These are phyloP conservation scores for Thermothelomyces thermophilus DNA, from an alignment of 2,329 filamentous ascomycete genomes.

Conservation along the genomic window DNA sequence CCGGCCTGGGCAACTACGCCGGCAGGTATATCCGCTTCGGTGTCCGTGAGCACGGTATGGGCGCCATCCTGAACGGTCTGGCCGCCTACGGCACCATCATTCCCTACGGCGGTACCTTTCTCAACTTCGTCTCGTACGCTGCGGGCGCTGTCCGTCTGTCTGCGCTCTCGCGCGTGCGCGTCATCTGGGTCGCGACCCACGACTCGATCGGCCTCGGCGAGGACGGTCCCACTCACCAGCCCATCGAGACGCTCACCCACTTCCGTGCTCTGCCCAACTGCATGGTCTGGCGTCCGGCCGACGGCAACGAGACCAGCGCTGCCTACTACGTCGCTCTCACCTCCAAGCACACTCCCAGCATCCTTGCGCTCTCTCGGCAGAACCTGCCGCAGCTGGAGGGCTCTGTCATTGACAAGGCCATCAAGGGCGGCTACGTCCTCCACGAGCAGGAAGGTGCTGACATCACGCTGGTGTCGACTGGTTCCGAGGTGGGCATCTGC, in stretches of 20 bases:
- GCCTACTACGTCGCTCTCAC: conserved; percentile 95
- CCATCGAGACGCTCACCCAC: conserved; percentile 95
- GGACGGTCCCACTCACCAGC: conserved; percentile 97
- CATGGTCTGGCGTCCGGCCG: conserved; percentile 98
- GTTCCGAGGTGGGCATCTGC: conserved; percentile 91
- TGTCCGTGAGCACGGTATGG: conserved; percentile 89
- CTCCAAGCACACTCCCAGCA: conserved; percentile 81
- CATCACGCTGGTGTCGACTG: conserved; percentile 87
- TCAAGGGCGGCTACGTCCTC: conserved; percentile 92
- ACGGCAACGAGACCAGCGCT: conserved; percentile 96
- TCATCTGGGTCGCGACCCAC: conserved; percentile 95
- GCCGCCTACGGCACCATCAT: conserved; percentile 92
- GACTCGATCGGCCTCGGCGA: conserved; percentile 99
- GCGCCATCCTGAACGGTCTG: conserved; percentile 89
- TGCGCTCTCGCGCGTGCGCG: conserved; percentile 80
- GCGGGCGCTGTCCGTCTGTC: conserved; percentile 93
- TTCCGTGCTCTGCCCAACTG: conserved; percentile 98
- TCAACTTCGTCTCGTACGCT: conserved; percentile 98
- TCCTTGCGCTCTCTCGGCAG: conserved; percentile 92
- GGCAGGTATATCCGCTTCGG: conserved; percentile 92
- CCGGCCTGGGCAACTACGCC: conserved; percentile 78
- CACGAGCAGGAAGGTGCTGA: conserved; percentile 78
- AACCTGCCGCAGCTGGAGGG: conserved; percentile 97
- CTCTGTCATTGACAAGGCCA: conserved; percentile 78
- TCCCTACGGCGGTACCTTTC: conserved; percentile 91